phyloP scores from a whole-genome alignment of 331 rosid genomes.

The Saraca asoca region DNA sequence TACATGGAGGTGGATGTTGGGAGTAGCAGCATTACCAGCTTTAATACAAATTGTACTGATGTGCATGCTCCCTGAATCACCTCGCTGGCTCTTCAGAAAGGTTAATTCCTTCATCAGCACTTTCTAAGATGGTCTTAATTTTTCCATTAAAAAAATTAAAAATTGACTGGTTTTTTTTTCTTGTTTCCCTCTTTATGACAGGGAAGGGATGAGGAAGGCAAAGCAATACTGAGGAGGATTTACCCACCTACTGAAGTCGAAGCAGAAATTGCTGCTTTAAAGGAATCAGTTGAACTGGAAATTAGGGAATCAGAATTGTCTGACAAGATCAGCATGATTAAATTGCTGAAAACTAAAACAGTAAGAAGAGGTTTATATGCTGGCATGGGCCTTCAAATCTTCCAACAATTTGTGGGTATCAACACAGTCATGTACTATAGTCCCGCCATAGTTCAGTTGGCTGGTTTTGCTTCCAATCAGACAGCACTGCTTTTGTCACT shows the following conservation, averaged over 20 bases:
- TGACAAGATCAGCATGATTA: slow-evolving; percentile 33
- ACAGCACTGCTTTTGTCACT: slow-evolving; percentile 60
- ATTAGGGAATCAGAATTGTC: slow-evolving; percentile 22
- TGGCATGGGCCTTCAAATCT: slow-evolving; percentile 51
- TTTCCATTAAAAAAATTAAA: no score
- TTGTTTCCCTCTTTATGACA: not conserved
- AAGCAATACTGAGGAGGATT: slow-evolving; percentile 37
- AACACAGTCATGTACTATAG: slow-evolving; percentile 64
- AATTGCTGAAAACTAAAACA: slow-evolving; percentile 43
- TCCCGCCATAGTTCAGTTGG: slow-evolving; percentile 50
- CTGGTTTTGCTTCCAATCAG: slow-evolving; percentile 51
- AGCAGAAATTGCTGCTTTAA: slow-evolving; percentile 38
- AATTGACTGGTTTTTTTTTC: no score
- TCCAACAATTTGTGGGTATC: slow-evolving; percentile 61
- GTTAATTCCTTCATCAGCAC: slow-evolving; percentile 19
- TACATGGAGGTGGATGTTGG: slow-evolving; percentile 63
- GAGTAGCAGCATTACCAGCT: slow-evolving; percentile 54
- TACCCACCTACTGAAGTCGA: slow-evolving; percentile 46
- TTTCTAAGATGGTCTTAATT: not conserved
- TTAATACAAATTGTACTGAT: slow-evolving; percentile 42
- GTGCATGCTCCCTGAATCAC: slow-evolving; percentile 58
- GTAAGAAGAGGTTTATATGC: slow-evolving; percentile 53
- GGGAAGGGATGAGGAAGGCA: slow-evolving; percentile 52
- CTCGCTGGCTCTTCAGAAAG: slow-evolving; percentile 61
- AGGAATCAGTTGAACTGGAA: slow-evolving; percentile 50